Conservation (phyloP, 495 filamentous ascomycete species). For the Aspergillus mulundensis region DNA sequence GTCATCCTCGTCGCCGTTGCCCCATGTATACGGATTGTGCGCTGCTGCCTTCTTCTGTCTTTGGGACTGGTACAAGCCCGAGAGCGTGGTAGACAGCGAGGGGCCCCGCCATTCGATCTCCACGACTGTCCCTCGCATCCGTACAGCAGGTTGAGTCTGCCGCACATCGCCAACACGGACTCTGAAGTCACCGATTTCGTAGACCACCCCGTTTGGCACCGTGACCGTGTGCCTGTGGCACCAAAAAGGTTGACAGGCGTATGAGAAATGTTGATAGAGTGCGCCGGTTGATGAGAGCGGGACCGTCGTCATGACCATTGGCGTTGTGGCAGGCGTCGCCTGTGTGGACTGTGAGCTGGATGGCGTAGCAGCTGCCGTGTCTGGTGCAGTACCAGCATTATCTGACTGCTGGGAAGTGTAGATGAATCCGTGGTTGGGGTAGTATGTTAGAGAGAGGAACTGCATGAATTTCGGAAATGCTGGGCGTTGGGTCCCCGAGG, state of each 20-base stretch:
- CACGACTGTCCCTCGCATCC: constrained; percentile 39
- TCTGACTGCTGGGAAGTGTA: constrained; percentile 38
- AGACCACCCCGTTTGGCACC: constrained; percentile 39
- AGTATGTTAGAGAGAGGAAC: constrained; percentile 40
- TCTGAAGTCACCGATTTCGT: constrained; percentile 43
- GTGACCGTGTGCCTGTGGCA: constrained; percentile 37
- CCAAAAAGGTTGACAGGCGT: constrained; percentile 46
- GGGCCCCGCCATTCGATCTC: constrained; percentile 44
- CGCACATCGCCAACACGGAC: constrained; percentile 44
- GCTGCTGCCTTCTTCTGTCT: neutral
- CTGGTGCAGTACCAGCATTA: constrained; percentile 10
- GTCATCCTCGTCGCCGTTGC: constrained; percentile 13
- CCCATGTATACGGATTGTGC: neutral
- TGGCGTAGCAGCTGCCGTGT: constrained; percentile 4
- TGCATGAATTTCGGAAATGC: constrained; percentile 40
- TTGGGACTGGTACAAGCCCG: constrained; percentile 7
- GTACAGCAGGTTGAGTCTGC: constrained; percentile 35
- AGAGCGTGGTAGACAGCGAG: constrained; percentile 32
- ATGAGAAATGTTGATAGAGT: constrained; percentile 42
- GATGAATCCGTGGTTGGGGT: constrained; percentile 41
- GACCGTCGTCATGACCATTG: constrained; percentile 42
- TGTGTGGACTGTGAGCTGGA: constrained; percentile 1
- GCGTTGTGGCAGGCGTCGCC: neutral
- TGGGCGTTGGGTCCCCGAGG: constrained; percentile 27
- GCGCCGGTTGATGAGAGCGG: constrained; percentile 29